phyloP scores from a whole-genome alignment of 495 filamentous ascomycete genomes.

The Aspergillus saccharolyticus region DNA sequence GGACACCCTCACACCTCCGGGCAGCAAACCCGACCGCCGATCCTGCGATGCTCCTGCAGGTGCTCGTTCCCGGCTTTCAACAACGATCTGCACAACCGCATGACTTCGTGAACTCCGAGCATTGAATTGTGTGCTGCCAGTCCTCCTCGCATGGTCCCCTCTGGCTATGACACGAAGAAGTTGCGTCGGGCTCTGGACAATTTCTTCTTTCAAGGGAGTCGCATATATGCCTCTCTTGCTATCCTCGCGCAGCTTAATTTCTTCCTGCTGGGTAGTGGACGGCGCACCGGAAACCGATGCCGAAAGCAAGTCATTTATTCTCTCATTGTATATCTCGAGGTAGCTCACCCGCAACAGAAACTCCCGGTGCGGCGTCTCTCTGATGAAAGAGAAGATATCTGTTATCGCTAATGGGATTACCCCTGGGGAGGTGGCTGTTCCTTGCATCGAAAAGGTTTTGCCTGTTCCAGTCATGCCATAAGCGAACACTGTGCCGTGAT shows the following conservation, averaged over 20 bases:
- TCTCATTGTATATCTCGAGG: conserved; percentile 98
- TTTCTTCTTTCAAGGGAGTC: conserved; percentile 93
- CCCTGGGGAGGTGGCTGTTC: conserved; percentile 91
- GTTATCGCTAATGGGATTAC: conserved; percentile 97
- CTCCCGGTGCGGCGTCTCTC: conserved; percentile 90
- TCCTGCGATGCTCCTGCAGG: conserved; percentile 52
- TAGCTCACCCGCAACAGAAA: conserved; percentile 97
- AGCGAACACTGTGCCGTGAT: conserved; percentile 96
- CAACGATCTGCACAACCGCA: conserved; percentile 96
- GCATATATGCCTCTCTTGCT: conserved; percentile 95
- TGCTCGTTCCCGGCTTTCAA: conserved; percentile 87
- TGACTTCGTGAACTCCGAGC: conserved; percentile 94
- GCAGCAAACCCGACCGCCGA: conserved; percentile 71
- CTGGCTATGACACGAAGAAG: conserved; percentile 91
- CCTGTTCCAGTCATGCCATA: conserved; percentile 99
- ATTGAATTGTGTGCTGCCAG: conserved; percentile 93
- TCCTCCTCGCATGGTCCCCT: conserved; percentile 84
- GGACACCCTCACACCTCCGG: conserved; percentile 91
- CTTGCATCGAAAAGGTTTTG: conserved; percentile 99
- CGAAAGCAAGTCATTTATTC: conserved; percentile 87
- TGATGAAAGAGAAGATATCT: conserved; percentile 97
- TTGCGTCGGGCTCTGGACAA: conserved; percentile 95
- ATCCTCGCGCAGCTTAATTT: conserved; percentile 95
- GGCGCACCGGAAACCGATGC: conserved; percentile 52
- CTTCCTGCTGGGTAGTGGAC: conserved; percentile 59